Conservation (phyloP, 73 alveolate genomes). For the Tetrahymena elliotti region DNA sequence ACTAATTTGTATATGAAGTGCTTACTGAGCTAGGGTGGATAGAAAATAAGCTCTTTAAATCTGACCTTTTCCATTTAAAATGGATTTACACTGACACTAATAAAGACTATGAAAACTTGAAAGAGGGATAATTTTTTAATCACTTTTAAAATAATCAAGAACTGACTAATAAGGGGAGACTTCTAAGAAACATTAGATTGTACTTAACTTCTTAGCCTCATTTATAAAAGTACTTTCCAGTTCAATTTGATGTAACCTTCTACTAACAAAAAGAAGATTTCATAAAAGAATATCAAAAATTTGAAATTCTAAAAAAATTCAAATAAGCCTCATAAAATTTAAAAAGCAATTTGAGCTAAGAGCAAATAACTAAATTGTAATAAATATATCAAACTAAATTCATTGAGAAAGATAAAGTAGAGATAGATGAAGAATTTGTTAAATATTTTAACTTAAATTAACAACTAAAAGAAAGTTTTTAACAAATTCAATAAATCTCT, state of each 20-base stretch:
- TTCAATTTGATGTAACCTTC: conserved; percentile 48
- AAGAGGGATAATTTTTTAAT: conserved; percentile 38
- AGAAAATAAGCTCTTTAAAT: conserved; percentile 36
- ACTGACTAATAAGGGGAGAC: conserved; percentile 51
- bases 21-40: conserved; percentile 36
- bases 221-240: conserved; percentile 42
- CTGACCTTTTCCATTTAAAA: conserved; percentile 42
- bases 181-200: conserved; percentile 33
- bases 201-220: background rate
- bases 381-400: too few relatives aligned
- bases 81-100: conserved; percentile 48
- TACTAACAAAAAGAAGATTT: conserved; percentile 28
- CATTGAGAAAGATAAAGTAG: background rate
- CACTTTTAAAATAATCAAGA: conserved; percentile 53
- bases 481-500: too few relatives aligned
- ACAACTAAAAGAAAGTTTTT: too few relatives aligned
- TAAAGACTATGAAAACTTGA: conserved; percentile 40
- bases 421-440: background rate
- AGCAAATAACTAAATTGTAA: too few relatives aligned
- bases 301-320: conserved; percentile 39
- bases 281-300: conserved; percentile 29
- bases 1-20: conserved; percentile 27
- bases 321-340: conserved; percentile 10
- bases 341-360: background rate
- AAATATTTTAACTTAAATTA: too few relatives aligned